These are phyloP conservation scores for Claviceps pusilla DNA, from an alignment of 2,329 filamentous ascomycete species.

Conservation along the genomic window DNA sequence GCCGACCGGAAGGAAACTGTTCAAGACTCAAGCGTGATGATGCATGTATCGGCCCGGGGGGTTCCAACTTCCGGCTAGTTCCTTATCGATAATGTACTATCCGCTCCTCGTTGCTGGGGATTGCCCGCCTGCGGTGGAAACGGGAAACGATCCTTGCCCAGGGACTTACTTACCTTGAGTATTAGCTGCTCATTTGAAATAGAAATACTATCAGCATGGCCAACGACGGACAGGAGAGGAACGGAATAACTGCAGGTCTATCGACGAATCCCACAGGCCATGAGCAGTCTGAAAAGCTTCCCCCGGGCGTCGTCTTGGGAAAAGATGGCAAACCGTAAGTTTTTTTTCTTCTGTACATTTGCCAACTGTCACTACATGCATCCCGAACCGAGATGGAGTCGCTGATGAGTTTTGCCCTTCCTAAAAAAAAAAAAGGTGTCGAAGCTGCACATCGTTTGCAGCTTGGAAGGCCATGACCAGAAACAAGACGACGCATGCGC, in stretches of 20 bases:
- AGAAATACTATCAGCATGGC: slow-evolving; percentile 19
- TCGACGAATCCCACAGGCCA: slow-evolving; percentile 9
- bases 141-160: no score
- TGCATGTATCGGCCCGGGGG: no score
- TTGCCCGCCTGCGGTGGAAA: no score
- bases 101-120: neutral
- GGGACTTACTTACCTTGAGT: no score
- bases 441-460: slow-evolving; percentile 18
- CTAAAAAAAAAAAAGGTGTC: slow-evolving; percentile 13
- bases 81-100: slow-evolving; percentile 8
- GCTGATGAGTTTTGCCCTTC: neutral
- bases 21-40: neutral
- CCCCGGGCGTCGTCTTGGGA: slow-evolving; percentile 60
- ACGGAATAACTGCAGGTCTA: slow-evolving; percentile 11
- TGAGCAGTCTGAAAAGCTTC: slow-evolving; percentile 37
- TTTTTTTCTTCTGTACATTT: neutral
- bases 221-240: slow-evolving; percentile 20
- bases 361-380: neutral
- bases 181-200: neutral
- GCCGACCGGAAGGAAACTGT: neutral
- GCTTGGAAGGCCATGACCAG: slow-evolving; percentile 15
- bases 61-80: neutral
- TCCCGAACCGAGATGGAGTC: neutral
- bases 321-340: slow-evolving; percentile 75
- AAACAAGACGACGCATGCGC: slow-evolving; percentile 13